Conservation (phyloP, 345 rosid species). For the Dipteronia dyeriana region DNA sequence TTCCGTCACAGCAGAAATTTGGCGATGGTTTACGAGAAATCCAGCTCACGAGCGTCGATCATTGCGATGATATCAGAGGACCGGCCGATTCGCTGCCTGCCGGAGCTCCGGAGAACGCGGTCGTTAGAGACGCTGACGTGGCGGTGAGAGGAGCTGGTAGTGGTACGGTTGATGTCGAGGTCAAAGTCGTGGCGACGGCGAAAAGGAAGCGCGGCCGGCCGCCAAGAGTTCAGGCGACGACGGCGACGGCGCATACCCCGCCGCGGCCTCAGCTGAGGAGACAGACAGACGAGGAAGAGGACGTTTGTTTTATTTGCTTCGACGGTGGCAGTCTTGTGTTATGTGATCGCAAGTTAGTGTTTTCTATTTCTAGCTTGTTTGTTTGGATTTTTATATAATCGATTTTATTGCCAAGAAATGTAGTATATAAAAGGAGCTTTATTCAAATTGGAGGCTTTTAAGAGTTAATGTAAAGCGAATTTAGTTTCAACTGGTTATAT, state of each 20-base stretch:
- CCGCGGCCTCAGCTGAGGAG: slow-evolving; percentile 30
- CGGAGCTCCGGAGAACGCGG: slow-evolving; percentile 17
- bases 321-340: slow-evolving; percentile 98
- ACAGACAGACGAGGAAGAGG: slow-evolving; percentile 70
- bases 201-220: slow-evolving; percentile 87
- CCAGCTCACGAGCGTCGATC: slow-evolving; percentile 58
- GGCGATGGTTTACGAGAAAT: slow-evolving; percentile 21
- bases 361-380: background rate
- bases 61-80: slow-evolving; percentile 43
- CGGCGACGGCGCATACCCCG: slow-evolving; percentile 8
- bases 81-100: slow-evolving; percentile 44
- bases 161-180: slow-evolving; percentile 28
- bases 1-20: slow-evolving; percentile 1
- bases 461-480: slow-evolving; percentile 1
- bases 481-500: background rate
- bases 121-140: slow-evolving; percentile 13
- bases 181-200: slow-evolving; percentile 27
- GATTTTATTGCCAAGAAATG: slow-evolving; percentile 1
- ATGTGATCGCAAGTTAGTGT: slow-evolving; percentile 91
- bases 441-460: background rate
- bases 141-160: slow-evolving; percentile 15
- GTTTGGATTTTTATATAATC: background rate
- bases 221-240: slow-evolving; percentile 40
- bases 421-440: background rate
- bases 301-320: slow-evolving; percentile 97